These are phyloP conservation scores for Candida sanyiensis DNA, from an alignment of 805 yeast species.

Conservation along the genomic window DNA sequence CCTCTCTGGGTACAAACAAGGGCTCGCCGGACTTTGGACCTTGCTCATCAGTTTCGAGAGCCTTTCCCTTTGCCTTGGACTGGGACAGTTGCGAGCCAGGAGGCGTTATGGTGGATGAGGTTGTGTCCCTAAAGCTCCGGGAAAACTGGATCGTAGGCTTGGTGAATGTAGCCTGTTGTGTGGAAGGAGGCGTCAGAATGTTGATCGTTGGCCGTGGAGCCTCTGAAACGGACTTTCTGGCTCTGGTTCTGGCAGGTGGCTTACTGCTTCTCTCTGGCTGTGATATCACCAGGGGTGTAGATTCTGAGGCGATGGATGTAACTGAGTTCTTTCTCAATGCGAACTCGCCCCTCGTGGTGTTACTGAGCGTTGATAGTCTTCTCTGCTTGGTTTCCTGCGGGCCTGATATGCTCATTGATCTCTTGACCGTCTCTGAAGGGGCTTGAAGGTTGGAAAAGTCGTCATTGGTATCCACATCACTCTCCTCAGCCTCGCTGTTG, in stretches of 20 bases:
- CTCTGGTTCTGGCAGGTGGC: background rate
- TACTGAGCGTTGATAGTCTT: constrained; percentile 36
- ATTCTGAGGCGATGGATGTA: background rate
- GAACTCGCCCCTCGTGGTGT: constrained; percentile 27
- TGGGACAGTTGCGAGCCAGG: constrained; percentile 2
- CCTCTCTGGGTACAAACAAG: background rate
- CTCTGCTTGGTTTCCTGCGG: constrained; percentile 25
- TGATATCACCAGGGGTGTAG: constrained; percentile 6
- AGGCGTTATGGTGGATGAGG: background rate
- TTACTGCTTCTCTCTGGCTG: constrained; percentile 2
- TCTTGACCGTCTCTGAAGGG: constrained; percentile 3
- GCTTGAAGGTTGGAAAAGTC: constrained; percentile 10
- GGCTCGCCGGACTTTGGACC: background rate
- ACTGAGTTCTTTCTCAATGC: constrained; percentile 27
- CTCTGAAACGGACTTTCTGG: constrained; percentile 1
- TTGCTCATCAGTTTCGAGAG: constrained; percentile 7
- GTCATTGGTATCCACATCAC: constrained; percentile 8
- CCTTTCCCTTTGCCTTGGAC: constrained; percentile 5
- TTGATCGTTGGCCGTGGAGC: background rate
- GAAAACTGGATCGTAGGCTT: background rate
- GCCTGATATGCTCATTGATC: constrained; percentile 17
- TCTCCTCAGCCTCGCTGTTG: constrained; percentile 10
- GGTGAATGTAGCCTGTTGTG: constrained; percentile 4
- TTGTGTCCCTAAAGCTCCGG: background rate
- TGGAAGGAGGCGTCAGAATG: constrained; percentile 14